Evolutionary conservation across 139 green algal genomes (phyloP).

Genomic region (Dunaliella sp.): DNA sequence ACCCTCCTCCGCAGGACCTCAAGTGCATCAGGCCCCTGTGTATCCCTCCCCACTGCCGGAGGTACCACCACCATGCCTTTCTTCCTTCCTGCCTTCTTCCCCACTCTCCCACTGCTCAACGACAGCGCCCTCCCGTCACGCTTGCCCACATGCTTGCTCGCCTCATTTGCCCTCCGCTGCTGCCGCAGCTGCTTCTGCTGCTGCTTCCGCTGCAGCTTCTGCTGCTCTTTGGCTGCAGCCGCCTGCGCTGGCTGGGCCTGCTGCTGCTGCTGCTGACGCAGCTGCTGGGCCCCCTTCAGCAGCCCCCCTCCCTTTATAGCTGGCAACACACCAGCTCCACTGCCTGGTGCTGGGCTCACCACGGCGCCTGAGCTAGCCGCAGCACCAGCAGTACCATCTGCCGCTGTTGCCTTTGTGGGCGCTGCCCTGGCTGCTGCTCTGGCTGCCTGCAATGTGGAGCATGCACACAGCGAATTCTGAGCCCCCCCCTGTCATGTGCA

Average conservation of each 20-base stretch:
- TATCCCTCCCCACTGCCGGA: slow-evolving; percentile 46
- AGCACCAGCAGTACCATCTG: no score
- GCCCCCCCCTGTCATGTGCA: no score
- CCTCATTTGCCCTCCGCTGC: neutral
- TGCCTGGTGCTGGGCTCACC: no score
- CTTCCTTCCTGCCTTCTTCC: neutral
- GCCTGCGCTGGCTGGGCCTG: neutral
- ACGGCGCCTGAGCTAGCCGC: no score
- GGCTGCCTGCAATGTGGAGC: neutral
- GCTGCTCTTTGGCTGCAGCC: slow-evolving; percentile 11
- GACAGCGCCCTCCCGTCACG: neutral
- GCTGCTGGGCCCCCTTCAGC: neutral
- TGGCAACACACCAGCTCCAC: no score
- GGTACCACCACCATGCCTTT: slow-evolving; percentile 33
- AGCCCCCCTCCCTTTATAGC: neutral
- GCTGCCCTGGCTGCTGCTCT: slow-evolving; percentile 23
- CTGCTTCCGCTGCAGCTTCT: neutral
- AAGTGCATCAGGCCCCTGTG: slow-evolving; percentile 46
- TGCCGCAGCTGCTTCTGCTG: neutral
- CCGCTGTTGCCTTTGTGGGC: neutral
- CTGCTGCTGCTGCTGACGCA: neutral
- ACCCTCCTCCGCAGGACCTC: slow-evolving; percentile 38
- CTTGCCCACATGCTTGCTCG: neutral
- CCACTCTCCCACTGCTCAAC: neutral
- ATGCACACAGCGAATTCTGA: no score